Base-by-base conservation (phyloP, 208 protist species). In the Kentomonas sorsogonicus region DNA sequence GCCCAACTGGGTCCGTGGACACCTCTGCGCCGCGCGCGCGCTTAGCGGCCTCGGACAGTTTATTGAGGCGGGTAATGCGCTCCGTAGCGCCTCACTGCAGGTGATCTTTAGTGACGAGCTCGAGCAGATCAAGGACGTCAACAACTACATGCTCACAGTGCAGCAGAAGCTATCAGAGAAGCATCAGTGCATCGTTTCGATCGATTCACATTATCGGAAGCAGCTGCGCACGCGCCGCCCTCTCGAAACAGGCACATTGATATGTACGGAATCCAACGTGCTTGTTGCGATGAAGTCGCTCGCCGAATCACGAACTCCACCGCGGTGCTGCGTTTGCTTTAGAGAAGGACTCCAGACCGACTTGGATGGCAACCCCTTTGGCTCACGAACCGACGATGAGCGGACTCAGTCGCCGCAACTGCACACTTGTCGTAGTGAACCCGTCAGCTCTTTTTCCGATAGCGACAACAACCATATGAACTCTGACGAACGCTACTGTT, bases 171-270 rank as follows among this genome's bases (percentile, higher is more conserved):
- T 91, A 51, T 50, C 20, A 1, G 63, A 63, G 27, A 52, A 23
- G 38, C 25, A 48, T 26, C 40, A 66, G 22, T 64, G 82, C 25
- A 63, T 51, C 40, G 16, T 90, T 3, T 63, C 56, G 15, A 39
- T 91, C n/a, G 79, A 91, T 61, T 34, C 46, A 36, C 56, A 62
- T 10, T 91, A 91, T 40, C 66, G 71, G 1, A 87, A 86, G 53
- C 59, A 67, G 16, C 63, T 91, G 22, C 25, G 66, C 16, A 25
- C 70, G 3, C 50, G 20, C 45, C 20, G 54, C 10, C 3, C 23
- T 26, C 53, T 70, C 6, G 27, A 36, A 3, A 45, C 69, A 26
- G 50, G 47, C 20, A 56, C 51, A 10, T 2, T 66, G 25, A 40
- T 91, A 15, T 78, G 57, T 64, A 53, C 43, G 5, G 83, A 88